A percentile compares a stretch with the other conserved stretches of the same genome.
These are phyloP conservation scores for Phlegmacium glaucopus DNA, from an alignment of 768 basidiomycete species.

Conservation along the genomic window DNA sequence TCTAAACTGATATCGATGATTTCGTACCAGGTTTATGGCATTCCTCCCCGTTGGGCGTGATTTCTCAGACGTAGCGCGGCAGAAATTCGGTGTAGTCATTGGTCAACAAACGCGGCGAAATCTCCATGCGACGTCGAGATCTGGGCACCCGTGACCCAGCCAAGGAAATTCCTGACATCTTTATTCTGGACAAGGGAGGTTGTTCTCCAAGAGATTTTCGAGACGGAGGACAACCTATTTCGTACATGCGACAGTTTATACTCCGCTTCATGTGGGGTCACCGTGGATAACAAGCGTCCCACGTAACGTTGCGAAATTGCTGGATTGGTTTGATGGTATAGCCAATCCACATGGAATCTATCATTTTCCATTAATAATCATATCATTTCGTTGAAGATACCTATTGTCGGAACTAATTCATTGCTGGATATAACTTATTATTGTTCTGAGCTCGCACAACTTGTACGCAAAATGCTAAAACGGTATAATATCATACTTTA, in stretches of 20 bases:
- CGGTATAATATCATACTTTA: no score
- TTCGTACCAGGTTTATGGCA: constrained; percentile 1
- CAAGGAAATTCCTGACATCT: not conserved
- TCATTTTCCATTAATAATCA: constrained; percentile 44
- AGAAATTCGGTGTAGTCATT: not conserved
- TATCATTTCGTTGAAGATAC: no score
- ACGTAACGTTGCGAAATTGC: constrained; percentile 58
- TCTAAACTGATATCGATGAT: not conserved
- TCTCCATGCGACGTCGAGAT: not conserved
- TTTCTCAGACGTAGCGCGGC: constrained; percentile 13
- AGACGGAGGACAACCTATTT: constrained; percentile 69
- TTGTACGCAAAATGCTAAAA: no score
- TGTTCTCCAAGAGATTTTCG: constrained; percentile 51
- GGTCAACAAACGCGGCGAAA: not conserved
- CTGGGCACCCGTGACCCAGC: not conserved
- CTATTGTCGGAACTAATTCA: no score
- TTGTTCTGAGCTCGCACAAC: no score
- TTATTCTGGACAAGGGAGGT: constrained; percentile 14
- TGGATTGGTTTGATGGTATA: constrained; percentile 91
- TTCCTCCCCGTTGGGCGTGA: constrained; percentile 18
- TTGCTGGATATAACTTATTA: no score
- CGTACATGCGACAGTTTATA: constrained; percentile 68
- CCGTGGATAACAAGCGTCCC: constrained; percentile 89
- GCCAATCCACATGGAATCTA: constrained; percentile 69
- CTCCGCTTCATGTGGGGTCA: constrained; percentile 72